These are phyloP conservation scores for Chimonanthus salicifolius DNA, from an alignment of 164 flowering plant species.

Conservation along the genomic window DNA sequence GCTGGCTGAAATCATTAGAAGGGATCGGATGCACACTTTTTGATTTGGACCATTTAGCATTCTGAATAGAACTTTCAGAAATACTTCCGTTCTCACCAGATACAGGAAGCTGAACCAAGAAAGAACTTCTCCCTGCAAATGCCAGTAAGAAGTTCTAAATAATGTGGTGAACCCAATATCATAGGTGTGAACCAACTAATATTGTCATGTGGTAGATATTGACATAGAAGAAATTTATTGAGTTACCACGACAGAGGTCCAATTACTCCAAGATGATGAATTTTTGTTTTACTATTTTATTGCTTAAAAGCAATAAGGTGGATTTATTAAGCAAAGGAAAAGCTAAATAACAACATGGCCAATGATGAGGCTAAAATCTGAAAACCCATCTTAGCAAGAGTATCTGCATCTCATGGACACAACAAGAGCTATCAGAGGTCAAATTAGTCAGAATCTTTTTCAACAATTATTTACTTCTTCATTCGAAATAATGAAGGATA, in stretches of 20 bases:
- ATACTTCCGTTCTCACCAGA: slow-evolving; percentile 28
- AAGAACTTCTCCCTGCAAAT: slow-evolving; percentile 46
- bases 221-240: not conserved
- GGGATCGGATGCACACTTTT: slow-evolving; percentile 45
- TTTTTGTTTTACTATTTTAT: too few species aligned
- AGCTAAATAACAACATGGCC: too few species aligned
- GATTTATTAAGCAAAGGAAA: too few species aligned
- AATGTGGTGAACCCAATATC: not conserved
- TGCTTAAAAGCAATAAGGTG: too few species aligned
- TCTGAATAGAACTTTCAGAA: slow-evolving; percentile 24
- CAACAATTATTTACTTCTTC: not conserved
- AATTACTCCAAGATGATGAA: not conserved
- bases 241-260: not conserved
- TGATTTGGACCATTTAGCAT: slow-evolving; percentile 18
- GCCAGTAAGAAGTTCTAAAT: slow-evolving; percentile 5
- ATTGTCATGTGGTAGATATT: not conserved
- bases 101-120: slow-evolving; percentile 39
- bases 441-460: not conserved
- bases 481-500: not conserved
- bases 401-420: too few species aligned
- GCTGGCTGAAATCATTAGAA: slow-evolving; percentile 22
- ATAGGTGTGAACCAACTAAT: not conserved
- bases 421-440: not conserved
- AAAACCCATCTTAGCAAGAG: too few species aligned
- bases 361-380: too few species aligned